Evolutionary conservation across 2,329 filamentous ascomycete genomes (phyloP), one percentile per base, ranked within the genome.

Genomic region (Fusarium succisae): DNA sequence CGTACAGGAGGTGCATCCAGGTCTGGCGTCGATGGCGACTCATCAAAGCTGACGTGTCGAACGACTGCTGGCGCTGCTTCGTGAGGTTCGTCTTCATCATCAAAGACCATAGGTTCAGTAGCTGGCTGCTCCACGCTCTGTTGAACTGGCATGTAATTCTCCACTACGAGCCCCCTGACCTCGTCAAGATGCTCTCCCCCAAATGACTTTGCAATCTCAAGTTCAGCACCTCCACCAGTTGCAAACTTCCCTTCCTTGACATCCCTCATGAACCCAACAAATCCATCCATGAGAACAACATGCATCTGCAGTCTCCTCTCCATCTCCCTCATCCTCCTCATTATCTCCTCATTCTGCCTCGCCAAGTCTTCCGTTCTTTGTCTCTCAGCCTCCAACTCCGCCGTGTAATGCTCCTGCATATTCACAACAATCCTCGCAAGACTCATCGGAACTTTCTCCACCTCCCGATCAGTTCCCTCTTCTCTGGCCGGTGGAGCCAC

Each of bases 341-440:
- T 48, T 32, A 72, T 48, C 1, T 44, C 48, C 3, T 56, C 50
- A 14, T 72, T 63, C 17, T 77, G 67, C 7, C 17, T 32, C 1
- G 54, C 47, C 5, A 79, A 35, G 1, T 32, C 20, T 2, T 66
- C 56, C 0, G 64, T 59, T 10, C 54, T 69, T 48, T 58, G 56
- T 56, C 51, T 66, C 28, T 79, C 56, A 2, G 53, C 65, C 22
- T 70, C 55, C 2, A 79, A 63, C 15, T 77, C 72, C 6, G 65
- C 43, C 4, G 45, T 55, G 15, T 79, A 79, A 13, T 75, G 47
- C n/a, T 75, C 68, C 12, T 77, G 75, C 67, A 79, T 75, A 6
- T 76, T 77, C 6, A 77, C 63, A 1, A 79, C 55, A 7, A 57
- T 45, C 11, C 50, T 50, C 4, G 74, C 70, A 5, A 79, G 32